Evolutionary conservation across 2,329 filamentous ascomycete genomes (phyloP), one percentile per base, ranked within the genome.

Genomic region (Coleophoma eucalyptorum): DNA sequence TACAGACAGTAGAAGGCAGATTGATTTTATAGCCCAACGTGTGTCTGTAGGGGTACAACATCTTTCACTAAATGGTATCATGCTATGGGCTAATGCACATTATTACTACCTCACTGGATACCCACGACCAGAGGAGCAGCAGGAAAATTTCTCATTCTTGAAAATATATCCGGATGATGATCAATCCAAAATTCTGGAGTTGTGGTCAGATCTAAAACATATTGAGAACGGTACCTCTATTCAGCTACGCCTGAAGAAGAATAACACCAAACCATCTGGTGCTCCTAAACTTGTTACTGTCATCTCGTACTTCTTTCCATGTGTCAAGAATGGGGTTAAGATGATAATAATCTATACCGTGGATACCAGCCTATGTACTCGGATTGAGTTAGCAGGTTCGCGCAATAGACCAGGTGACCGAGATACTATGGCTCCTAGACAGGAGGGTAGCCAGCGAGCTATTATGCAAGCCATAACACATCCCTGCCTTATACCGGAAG

Each of bases 331-430:
- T 37, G 57, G 57, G 16, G 49, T 64, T 3, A 54, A 53, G 38
- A 60, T 58, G 8, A 46, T 65, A 10, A 64, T 63, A 58, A 55
- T 50, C 21, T 62, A 57, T 33, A 58, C 54, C 13, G 60, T 57
- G 4, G 63, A 64, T 46, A 56, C 64, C 13, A 62, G 59, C 13
- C 50, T 56, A n/a, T 52, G 62, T 11, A 62, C 58, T 45, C 63
- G 61, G 61, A 59, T 58, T 1, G 55, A 62, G 47, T 50, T 51
- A 26, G 52, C 55, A 2, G 61, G 65, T 43, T 59, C 73, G 70
- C 51, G 80, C 73, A 63, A 77, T 77, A 26, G 26, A 5, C 26
- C 6, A 26, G 26, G 10, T 26, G 6, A 8, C 26, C 6, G 10
- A 26, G 26, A 7, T 26, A 8, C 10, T 26, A 3, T 8, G 10